Percentiles rank a stretch among this genome's conserved stretches.
Evolutionary conservation across 495 filamentous ascomycete species (phyloP).

Genomic region (Penicillium daleae): DNA sequence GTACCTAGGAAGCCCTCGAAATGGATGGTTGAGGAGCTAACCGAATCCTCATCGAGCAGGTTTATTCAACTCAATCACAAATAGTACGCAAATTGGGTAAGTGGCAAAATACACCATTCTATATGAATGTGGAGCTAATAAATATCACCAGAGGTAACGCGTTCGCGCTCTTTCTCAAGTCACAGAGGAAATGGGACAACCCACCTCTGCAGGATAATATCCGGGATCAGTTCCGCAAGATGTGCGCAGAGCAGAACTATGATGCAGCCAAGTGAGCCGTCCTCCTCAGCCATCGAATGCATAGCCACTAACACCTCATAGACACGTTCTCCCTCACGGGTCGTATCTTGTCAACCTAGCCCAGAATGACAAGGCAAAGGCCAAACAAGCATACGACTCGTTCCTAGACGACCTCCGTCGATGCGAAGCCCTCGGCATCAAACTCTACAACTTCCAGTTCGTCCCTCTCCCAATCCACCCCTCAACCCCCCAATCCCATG

Average conservation of each 20-base stretch:
- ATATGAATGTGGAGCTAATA: conserved; percentile 16
- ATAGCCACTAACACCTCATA: conserved; percentile 19
- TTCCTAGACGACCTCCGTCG: conserved; percentile 89
- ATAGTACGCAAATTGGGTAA: conserved; percentile 74
- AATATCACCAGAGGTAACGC: conserved; percentile 69
- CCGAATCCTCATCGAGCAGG: conserved; percentile 46
- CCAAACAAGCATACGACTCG: conserved; percentile 80
- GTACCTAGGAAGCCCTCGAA: conserved; percentile 1
- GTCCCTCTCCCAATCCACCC: not conserved
- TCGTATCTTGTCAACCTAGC: conserved; percentile 97
- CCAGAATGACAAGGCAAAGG: conserved; percentile 74
- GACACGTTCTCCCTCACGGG: conserved; percentile 84
- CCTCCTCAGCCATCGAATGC: not conserved
- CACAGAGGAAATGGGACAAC: conserved; percentile 92
- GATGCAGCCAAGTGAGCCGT: conserved; percentile 59
- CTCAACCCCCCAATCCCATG: conserved; percentile 10
- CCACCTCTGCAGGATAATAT: conserved; percentile 73
- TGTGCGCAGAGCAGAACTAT: conserved; percentile 72
- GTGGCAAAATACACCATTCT: not conserved
- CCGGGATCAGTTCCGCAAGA: conserved; percentile 64
- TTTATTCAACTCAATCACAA: conserved; percentile 85
- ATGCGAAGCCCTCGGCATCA: conserved; percentile 87
- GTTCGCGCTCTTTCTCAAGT: conserved; percentile 94
- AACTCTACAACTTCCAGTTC: conserved; percentile 92
- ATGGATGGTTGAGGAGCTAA: conserved; percentile 6